Conservation (phyloP, 2,329 filamentous ascomycete species). For the Paraconiothyrium sp. region DNA sequence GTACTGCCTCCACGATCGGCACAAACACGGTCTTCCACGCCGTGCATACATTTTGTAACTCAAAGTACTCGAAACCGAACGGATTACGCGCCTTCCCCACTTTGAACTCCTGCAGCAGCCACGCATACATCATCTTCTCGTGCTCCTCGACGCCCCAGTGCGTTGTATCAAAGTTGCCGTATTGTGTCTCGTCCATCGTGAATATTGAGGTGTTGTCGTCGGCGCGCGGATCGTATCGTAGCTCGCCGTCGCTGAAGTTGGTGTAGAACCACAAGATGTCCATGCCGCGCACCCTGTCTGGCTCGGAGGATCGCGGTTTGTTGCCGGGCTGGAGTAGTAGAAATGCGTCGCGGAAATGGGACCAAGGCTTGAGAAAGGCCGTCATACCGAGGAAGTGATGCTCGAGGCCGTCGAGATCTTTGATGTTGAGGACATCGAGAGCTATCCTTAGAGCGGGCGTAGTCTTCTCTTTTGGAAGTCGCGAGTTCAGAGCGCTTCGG, state of each 20-base stretch:
- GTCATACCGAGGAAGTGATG: constrained; percentile 37
- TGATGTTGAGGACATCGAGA: constrained; percentile 35
- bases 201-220: constrained; percentile 26
- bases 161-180: constrained; percentile 37
- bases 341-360: constrained; percentile 40
- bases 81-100: constrained; percentile 43
- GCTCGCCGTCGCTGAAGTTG: constrained; percentile 37
- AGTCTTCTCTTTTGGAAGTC: constrained; percentile 14
- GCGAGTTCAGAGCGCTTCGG: background rate
- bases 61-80: constrained; percentile 40
- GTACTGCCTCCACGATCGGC: constrained; percentile 43
- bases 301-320: constrained; percentile 20
- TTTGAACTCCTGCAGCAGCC: constrained; percentile 44
- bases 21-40: constrained; percentile 43
- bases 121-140: constrained; percentile 45
- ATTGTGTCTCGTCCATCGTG: constrained; percentile 21
- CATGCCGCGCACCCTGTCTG: constrained; percentile 27
- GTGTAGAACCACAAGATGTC: constrained; percentile 47
- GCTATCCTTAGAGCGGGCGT: constrained; percentile 29
- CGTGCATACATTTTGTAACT: constrained; percentile 35
- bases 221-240: constrained; percentile 38
- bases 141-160: constrained; percentile 37
- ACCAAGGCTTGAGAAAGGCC: constrained; percentile 45
- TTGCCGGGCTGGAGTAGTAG: constrained; percentile 30
- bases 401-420: constrained; percentile 34